Evolutionary conservation across 2,329 filamentous ascomycete species (phyloP).

Genomic region (Metarhizium brunneum): DNA sequence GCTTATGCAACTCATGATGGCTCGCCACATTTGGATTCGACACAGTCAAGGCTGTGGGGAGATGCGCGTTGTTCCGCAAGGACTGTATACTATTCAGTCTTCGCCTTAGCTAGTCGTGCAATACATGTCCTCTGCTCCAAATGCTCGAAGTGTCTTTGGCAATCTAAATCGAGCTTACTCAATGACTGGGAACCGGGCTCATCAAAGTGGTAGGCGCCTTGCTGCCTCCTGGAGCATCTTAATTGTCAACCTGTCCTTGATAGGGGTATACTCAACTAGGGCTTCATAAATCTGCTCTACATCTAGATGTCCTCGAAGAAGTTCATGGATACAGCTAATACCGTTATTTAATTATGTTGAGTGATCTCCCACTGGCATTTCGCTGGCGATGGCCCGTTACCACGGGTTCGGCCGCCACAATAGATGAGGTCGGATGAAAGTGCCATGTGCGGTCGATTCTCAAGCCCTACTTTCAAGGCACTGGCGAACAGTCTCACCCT

Average conservation of each 20-base stretch:
- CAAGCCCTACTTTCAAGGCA: no score
- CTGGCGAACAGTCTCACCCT: no score
- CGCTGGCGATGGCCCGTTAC: no score
- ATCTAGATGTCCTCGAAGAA: slow-evolving; percentile 1
- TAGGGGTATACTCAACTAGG: background rate
- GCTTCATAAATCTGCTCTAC: slow-evolving; percentile 2
- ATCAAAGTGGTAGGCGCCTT: background rate
- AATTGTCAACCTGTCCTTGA: background rate
- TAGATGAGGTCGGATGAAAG: no score
- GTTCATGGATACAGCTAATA: background rate
- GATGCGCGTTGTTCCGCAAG: background rate
- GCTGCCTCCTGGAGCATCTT: background rate
- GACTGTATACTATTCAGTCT: background rate
- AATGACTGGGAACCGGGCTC: background rate
- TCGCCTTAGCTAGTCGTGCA: no score
- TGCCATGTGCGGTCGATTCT: no score
- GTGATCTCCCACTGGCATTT: no score
- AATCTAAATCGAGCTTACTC: background rate
- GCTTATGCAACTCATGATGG: background rate
- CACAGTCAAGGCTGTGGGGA: background rate
- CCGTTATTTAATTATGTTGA: background rate
- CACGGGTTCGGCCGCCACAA: no score
- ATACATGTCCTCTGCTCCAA: background rate
- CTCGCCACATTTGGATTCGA: slow-evolving; percentile 3
- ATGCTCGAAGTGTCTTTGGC: no score